These are phyloP conservation scores for Sporothrix brasiliensis DNA, from an alignment of 2,329 filamentous ascomycete species.

Conservation along the genomic window DNA sequence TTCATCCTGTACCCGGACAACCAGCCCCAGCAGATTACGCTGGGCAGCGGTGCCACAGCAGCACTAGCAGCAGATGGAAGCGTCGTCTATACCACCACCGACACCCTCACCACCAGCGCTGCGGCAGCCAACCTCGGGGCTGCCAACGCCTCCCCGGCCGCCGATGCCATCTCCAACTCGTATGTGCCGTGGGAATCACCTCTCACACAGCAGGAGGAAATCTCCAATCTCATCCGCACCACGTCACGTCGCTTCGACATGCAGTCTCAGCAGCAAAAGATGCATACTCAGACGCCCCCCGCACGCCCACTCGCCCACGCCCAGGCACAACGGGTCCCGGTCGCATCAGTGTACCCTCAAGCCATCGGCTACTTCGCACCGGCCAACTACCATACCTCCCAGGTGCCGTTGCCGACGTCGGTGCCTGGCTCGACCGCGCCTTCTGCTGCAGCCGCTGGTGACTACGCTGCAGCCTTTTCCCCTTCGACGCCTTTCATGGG, in stretches of 20 bases:
- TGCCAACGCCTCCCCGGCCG: not conserved
- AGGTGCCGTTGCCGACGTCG: slow-evolving; percentile 2
- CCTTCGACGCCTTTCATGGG: not conserved
- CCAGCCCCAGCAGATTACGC: slow-evolving; percentile 30
- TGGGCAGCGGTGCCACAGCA: not conserved
- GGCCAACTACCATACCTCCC: not conserved
- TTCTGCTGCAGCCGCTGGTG: slow-evolving; percentile 5
- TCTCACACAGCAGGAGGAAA: slow-evolving; percentile 28
- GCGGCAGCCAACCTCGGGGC: not conserved
- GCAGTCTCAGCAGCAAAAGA: not conserved
- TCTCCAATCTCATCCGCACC: slow-evolving; percentile 23
- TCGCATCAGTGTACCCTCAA: slow-evolving; percentile 8
- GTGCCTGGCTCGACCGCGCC: not conserved
- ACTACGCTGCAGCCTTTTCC: slow-evolving; percentile 15
- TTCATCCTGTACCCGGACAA: slow-evolving; percentile 38
- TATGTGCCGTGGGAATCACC: slow-evolving; percentile 38
- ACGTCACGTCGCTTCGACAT: not conserved
- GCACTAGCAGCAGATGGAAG: slow-evolving; percentile 30
- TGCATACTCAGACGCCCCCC: not conserved
- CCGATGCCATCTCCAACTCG: slow-evolving; percentile 17
- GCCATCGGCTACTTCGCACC: slow-evolving; percentile 13
- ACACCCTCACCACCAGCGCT: not conserved
- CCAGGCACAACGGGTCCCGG: not conserved
- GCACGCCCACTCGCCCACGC: not conserved
- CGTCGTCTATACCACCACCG: slow-evolving; percentile 23